These are phyloP conservation scores for Mortierella alpina DNA, from an alignment of 192 early-diverging fungal species.

Conservation along the genomic window DNA sequence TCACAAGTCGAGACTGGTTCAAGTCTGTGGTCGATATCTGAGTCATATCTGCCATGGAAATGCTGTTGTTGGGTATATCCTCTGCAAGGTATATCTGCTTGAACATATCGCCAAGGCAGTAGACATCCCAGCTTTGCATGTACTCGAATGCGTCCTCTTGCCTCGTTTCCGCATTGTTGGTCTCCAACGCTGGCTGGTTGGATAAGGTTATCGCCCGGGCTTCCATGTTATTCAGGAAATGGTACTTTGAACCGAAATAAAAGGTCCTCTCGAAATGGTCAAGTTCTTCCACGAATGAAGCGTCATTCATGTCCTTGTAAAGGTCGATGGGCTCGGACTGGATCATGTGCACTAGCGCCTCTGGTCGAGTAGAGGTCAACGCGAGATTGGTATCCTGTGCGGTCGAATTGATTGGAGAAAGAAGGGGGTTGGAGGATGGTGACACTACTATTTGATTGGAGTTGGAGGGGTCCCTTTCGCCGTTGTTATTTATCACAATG, in stretches of 20 bases:
- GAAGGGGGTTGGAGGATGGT: neutral
- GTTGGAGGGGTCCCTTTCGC: slow-evolving; percentile 15
- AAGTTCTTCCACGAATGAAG: slow-evolving; percentile 62
- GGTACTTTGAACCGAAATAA: slow-evolving; percentile 62
- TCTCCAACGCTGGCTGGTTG: neutral
- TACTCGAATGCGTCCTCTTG: slow-evolving; percentile 53
- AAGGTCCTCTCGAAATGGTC: slow-evolving; percentile 62
- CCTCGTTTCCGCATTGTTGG: neutral
- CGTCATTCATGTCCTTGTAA: slow-evolving; percentile 49
- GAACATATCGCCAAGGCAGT: slow-evolving; percentile 60
- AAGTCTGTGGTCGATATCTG: slow-evolving; percentile 17
- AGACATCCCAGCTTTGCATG: slow-evolving; percentile 65
- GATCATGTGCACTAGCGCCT: slow-evolving; percentile 41
- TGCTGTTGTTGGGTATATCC: slow-evolving; percentile 44
- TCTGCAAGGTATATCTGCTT: slow-evolving; percentile 57
- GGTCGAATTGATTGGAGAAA: slow-evolving; percentile 24
- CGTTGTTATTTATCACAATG: slow-evolving; percentile 19
- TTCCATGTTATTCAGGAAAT: slow-evolving; percentile 43
- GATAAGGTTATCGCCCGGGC: slow-evolving; percentile 15
- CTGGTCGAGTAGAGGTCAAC: slow-evolving; percentile 30
- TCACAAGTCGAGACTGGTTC: slow-evolving; percentile 28
- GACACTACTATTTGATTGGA: slow-evolving; percentile 11
- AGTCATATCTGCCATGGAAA: slow-evolving; percentile 28
- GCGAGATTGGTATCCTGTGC: slow-evolving; percentile 44
- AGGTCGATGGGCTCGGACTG: slow-evolving; percentile 64